These are phyloP conservation scores for Geoglossum glabrum DNA, from an alignment of 495 filamentous ascomycete species.

Conservation along the genomic window DNA sequence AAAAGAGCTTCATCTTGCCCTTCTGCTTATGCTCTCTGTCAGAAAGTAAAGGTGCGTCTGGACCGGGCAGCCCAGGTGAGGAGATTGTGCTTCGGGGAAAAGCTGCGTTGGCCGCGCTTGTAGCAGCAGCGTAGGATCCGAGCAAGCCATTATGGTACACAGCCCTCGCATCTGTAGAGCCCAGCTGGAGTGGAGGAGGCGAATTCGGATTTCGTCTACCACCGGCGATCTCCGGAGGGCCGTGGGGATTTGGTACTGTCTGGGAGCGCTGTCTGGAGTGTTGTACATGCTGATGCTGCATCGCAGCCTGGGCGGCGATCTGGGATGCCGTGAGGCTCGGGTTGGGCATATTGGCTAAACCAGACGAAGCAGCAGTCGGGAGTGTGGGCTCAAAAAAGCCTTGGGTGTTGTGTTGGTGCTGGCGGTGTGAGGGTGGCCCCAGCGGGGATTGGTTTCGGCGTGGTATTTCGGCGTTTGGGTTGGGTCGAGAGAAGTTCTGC, in stretches of 20 bases:
- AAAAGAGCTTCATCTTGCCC: slow-evolving; percentile 83
- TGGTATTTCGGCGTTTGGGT: background rate
- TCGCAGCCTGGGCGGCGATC: slow-evolving; percentile 81
- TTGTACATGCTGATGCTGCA: slow-evolving; percentile 44
- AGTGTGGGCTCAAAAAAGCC: slow-evolving; percentile 80
- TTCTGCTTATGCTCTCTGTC: slow-evolving; percentile 48
- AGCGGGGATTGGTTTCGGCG: background rate
- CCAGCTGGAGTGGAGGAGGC: slow-evolving; percentile 32
- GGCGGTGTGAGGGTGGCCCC: slow-evolving; percentile 16
- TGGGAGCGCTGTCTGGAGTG: slow-evolving; percentile 50
- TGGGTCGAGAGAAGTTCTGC: slow-evolving; percentile 6
- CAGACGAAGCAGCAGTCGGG: slow-evolving; percentile 31
- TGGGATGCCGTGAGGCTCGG: slow-evolving; percentile 48
- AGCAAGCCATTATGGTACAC: slow-evolving; percentile 45
- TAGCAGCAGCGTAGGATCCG: slow-evolving; percentile 47
- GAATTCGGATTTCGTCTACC: slow-evolving; percentile 20
- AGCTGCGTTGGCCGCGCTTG: slow-evolving; percentile 69
- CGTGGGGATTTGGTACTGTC: slow-evolving; percentile 34
- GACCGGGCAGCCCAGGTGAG: slow-evolving; percentile 2
- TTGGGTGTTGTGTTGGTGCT: slow-evolving; percentile 46
- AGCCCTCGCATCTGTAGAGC: slow-evolving; percentile 3
- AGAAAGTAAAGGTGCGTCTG: slow-evolving; percentile 15
- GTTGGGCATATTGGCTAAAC: background rate
- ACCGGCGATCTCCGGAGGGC: slow-evolving; percentile 24
- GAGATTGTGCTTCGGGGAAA: slow-evolving; percentile 44